phyloP scores from a whole-genome alignment of 371 early-diverging fungal species.

The Syncephalis plumigaleata region DNA sequence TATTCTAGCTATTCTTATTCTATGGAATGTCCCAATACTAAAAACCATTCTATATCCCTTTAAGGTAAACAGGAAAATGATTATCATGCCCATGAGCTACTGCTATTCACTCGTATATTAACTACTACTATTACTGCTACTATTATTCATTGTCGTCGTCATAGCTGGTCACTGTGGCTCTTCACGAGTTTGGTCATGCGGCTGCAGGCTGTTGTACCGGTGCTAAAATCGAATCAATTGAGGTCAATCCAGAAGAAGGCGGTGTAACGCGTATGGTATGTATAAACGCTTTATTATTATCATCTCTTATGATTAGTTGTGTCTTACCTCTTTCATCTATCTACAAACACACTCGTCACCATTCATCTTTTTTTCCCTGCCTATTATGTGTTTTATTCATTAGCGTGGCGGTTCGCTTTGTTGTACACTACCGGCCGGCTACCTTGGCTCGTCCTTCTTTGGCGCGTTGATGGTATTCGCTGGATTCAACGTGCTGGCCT shows the following conservation, averaged over 20 bases:
- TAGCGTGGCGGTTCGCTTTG: slow-evolving; percentile 52
- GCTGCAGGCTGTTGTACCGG: slow-evolving; percentile 69
- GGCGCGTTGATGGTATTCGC: slow-evolving; percentile 84
- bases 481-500: slow-evolving; percentile 71
- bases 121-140: background rate
- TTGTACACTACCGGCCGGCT: slow-evolving; percentile 58
- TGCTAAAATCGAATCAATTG: slow-evolving; percentile 77
- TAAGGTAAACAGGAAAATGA: slow-evolving; percentile 30
- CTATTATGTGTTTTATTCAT: background rate
- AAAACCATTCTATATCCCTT: slow-evolving; percentile 79
- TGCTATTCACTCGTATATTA: too few relatives aligned
- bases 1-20: slow-evolving; percentile 42
- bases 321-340: slow-evolving; percentile 13
- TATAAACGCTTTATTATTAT: slow-evolving; percentile 19
- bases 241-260: slow-evolving; percentile 85
- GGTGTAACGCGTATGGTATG: slow-evolving; percentile 68
- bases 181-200: slow-evolving; percentile 76
- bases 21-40: slow-evolving; percentile 76
- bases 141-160: background rate
- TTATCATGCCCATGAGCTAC: too few relatives aligned
- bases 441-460: slow-evolving; percentile 55
- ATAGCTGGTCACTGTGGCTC: slow-evolving; percentile 54
- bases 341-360: background rate
- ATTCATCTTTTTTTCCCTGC: background rate
- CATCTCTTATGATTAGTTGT: too few relatives aligned